Conservation (phyloP, 2,329 filamentous ascomycete genomes). For the Paecilomyces sp. region DNA sequence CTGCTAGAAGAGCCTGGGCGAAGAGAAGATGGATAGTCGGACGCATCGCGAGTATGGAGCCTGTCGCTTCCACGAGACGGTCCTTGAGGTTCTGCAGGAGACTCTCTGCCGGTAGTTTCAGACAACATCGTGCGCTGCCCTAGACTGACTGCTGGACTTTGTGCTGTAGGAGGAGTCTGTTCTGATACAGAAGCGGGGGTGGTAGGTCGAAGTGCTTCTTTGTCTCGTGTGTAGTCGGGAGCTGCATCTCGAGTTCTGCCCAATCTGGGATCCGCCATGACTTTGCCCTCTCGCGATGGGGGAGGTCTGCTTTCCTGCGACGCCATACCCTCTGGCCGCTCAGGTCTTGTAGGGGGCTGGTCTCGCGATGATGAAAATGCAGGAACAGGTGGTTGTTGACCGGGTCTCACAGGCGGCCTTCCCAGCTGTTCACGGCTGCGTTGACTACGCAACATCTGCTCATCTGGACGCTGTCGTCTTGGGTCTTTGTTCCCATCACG, state of each 20-base stretch:
- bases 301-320: conserved; percentile 17
- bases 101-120: conserved; percentile 17
- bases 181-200: conserved; percentile 20
- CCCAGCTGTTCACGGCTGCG: conserved; percentile 34
- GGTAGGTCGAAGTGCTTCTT: conserved; percentile 21
- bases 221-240: conserved; percentile 12
- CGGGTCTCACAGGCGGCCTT: conserved; percentile 25
- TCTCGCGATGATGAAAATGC: conserved; percentile 7
- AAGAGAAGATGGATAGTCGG: conserved; percentile 14
- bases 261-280: conserved; percentile 12
- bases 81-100: conserved; percentile 19
- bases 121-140: conserved; percentile 21
- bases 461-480: conserved; percentile 27
- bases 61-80: conserved; percentile 24
- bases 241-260: conserved; percentile 12
- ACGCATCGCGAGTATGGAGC: conserved; percentile 10
- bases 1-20: conserved; percentile 13
- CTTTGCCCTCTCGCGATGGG: conserved; percentile 21
- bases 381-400: conserved; percentile 22
- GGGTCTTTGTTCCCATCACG: conserved; percentile 27
- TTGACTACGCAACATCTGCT: conserved; percentile 27
- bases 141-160: conserved; percentile 18
- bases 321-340: conserved; percentile 12
- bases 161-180: conserved; percentile 12
- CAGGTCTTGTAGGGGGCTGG: conserved; percentile 16